Conservation (phyloP, 306 rosid genomes). For the Glycyrrhiza uralensis region DNA sequence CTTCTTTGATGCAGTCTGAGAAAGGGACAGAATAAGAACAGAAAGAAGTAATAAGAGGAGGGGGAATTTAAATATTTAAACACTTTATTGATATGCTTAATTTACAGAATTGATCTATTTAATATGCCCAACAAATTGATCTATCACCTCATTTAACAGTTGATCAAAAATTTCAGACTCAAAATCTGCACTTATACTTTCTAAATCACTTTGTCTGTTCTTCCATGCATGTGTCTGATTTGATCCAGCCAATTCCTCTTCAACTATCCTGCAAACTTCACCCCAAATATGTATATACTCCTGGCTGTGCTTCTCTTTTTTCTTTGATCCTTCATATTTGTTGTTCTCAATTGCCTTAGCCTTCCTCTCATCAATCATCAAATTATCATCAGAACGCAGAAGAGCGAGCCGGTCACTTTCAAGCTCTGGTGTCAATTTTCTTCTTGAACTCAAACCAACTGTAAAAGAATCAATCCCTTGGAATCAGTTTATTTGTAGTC, state of each 20-base stretch:
- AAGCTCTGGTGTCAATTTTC: constrained; percentile 55
- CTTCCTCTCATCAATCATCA: constrained; percentile 41
- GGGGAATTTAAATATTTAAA: neutral
- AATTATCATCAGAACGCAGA: constrained; percentile 37
- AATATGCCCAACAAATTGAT: constrained; percentile 40
- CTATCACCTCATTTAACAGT: constrained; percentile 52
- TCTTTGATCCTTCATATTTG: constrained; percentile 26
- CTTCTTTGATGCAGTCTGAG: neutral
- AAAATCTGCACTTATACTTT: constrained; percentile 43
- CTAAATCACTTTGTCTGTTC: constrained; percentile 36
- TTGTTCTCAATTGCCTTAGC: constrained; percentile 19
- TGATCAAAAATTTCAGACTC: constrained; percentile 48
- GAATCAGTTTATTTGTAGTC: neutral
- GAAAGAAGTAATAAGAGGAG: neutral
- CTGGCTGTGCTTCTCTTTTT: constrained; percentile 5
- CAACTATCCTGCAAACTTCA: constrained; percentile 41
- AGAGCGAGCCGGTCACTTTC: constrained; percentile 27
- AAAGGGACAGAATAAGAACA: neutral
- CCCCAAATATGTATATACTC: constrained; percentile 29
- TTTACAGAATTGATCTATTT: constrained; percentile 15
- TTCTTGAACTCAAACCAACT: constrained; percentile 37
- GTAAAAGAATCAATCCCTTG: constrained; percentile 21
- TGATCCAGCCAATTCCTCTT: constrained; percentile 45
- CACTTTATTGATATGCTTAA: constrained; percentile 24
- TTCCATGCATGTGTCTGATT: constrained; percentile 31